Percentiles rank a stretch among this genome's conserved stretches.
Evolutionary conservation across 2,329 filamentous ascomycete genomes (phyloP).

Genomic region (Trematosphaeria pertusa): DNA sequence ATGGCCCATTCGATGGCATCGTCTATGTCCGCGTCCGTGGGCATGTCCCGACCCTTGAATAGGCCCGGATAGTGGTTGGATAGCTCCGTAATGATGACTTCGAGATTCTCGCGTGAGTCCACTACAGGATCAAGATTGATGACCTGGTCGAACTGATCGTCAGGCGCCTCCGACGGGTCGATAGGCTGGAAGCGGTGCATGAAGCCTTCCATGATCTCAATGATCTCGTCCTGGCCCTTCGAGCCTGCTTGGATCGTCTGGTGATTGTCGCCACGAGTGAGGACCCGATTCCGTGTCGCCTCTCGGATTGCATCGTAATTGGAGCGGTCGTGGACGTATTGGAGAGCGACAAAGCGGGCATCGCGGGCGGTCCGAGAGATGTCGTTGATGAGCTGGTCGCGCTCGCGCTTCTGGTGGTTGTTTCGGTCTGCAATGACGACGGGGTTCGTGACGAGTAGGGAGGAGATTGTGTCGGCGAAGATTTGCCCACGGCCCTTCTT

Average conservation of each 20-base stretch:
- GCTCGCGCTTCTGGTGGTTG: constrained; percentile 87
- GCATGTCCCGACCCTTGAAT: constrained; percentile 66
- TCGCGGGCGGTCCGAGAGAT: constrained; percentile 67
- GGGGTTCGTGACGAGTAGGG: constrained; percentile 67
- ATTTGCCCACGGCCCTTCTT: constrained; percentile 75
- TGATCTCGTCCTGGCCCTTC: constrained; percentile 74
- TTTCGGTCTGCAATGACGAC: constrained; percentile 93
- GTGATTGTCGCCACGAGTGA: constrained; percentile 91
- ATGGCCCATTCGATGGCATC: constrained; percentile 77
- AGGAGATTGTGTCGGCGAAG: constrained; percentile 76
- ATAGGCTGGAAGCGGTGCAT: constrained; percentile 83
- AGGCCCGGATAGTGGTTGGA: constrained; percentile 80
- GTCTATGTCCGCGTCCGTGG: constrained; percentile 76
- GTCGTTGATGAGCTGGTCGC: constrained; percentile 85
- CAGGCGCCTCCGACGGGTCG: constrained; percentile 70
- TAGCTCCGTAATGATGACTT: constrained; percentile 75
- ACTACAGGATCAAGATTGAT: constrained; percentile 82
- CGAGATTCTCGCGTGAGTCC: constrained; percentile 85
- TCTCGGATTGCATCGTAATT: constrained; percentile 75
- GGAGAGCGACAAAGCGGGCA: constrained; percentile 80
- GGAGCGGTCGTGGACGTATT: constrained; percentile 78
- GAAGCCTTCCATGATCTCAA: constrained; percentile 95
- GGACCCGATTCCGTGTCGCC: constrained; percentile 78
- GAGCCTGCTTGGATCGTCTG: constrained; percentile 93
- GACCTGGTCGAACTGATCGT: constrained; percentile 80